phyloP scores from a whole-genome alignment of 768 basidiomycete species.

The Nidularia sp. region DNA sequence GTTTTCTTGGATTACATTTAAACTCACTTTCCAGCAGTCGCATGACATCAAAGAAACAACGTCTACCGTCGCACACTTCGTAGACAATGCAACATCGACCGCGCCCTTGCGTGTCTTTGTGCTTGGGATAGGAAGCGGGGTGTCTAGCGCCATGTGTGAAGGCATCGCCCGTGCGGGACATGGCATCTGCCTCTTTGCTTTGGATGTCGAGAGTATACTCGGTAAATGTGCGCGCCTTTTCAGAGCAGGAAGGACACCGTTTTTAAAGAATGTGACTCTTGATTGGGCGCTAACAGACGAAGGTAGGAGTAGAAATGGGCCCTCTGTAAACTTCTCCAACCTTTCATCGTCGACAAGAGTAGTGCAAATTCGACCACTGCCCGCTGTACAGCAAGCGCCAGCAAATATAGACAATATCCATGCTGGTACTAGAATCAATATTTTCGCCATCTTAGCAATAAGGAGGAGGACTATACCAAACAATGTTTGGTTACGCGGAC shows the following conservation, averaged over 20 bases:
- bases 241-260: conserved; percentile 43
- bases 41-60: conserved; percentile 14
- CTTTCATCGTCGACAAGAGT: conserved; percentile 8
- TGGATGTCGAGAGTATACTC: conserved; percentile 37
- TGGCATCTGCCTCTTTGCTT: conserved; percentile 45
- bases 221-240: conserved; percentile 48
- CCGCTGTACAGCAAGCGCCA: conserved; percentile 31
- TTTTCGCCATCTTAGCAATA: conserved; percentile 28
- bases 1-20: background rate
- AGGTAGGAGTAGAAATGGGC: conserved; percentile 3
- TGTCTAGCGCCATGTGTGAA: conserved; percentile 49
- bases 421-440: conserved; percentile 26
- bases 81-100: conserved; percentile 16
- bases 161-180: conserved; percentile 51
- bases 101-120: conserved; percentile 48
- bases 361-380: conserved; percentile 18
- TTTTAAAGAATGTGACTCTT: conserved; percentile 38
- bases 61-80: conserved; percentile 21
- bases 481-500: conserved; percentile 25
- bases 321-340: conserved; percentile 11
- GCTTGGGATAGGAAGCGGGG: conserved; percentile 50
- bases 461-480: conserved; percentile 21
- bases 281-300: conserved; percentile 44
- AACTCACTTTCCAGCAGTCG: conserved; percentile 8
- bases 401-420: conserved; percentile 24